Percentiles rank a stretch among this genome's conserved stretches.
phyloP scores from a whole-genome alignment of 2,329 filamentous ascomycete genomes.

The Zopfia rhizophila region DNA sequence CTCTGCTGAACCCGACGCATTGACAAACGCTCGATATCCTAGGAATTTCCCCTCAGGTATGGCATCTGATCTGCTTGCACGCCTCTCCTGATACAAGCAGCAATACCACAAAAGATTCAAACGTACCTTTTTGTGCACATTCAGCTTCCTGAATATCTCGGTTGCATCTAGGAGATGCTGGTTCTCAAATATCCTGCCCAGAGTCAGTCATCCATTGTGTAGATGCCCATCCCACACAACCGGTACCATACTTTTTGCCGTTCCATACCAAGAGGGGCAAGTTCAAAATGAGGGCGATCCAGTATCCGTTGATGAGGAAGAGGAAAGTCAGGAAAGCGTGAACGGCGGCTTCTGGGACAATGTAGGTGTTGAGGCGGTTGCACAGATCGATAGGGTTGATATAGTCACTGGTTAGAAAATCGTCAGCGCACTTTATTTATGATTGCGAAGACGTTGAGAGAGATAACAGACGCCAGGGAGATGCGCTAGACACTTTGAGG shows the following conservation, averaged over 20 bases:
- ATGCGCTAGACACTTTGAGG: no score
- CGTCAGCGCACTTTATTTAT: slow-evolving; percentile 35
- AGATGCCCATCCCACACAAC: neutral
- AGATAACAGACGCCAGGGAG: neutral
- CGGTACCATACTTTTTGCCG: slow-evolving; percentile 86
- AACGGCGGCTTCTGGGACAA: slow-evolving; percentile 96
- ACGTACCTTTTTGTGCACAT: slow-evolving; percentile 95
- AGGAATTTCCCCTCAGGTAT: neutral
- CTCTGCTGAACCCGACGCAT: neutral
- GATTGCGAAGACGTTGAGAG: slow-evolving; percentile 14
- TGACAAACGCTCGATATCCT: neutral
- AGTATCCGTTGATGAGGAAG: slow-evolving; percentile 99
- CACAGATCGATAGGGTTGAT: slow-evolving; percentile 99
- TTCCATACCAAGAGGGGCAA: slow-evolving; percentile 93
- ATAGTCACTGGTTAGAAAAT: slow-evolving; percentile 78
- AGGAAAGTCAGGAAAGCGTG: slow-evolving; percentile 95
- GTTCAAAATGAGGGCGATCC: slow-evolving; percentile 92
- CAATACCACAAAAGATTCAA: no score
- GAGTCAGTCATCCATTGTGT: slow-evolving; percentile 44
- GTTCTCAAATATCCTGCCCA: slow-evolving; percentile 88
- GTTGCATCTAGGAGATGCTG: slow-evolving; percentile 96
- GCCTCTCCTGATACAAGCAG: no score
- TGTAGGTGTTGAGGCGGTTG: slow-evolving; percentile 99
- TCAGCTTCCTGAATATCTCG: slow-evolving; percentile 99
- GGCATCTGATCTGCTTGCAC: no score